These are phyloP conservation scores for Fusarium bactridioides DNA, from an alignment of 2,329 filamentous ascomycete species.

Conservation along the genomic window DNA sequence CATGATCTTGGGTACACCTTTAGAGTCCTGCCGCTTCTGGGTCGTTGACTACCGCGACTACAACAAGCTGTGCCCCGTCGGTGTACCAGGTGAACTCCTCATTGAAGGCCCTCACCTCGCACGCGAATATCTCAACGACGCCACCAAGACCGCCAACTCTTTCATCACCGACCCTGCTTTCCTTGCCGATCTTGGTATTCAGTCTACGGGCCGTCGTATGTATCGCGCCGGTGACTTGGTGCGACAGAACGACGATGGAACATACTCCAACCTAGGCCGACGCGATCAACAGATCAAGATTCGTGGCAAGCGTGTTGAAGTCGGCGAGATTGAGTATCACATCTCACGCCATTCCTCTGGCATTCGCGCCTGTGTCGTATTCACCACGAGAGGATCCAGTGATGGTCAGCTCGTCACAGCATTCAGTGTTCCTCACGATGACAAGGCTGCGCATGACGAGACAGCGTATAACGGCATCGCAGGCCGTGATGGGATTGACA, in stretches of 20 bases:
- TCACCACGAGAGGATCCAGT: neutral
- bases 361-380: neutral
- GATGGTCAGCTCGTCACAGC: neutral
- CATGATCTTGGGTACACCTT: neutral
- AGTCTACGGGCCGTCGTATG: neutral
- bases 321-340: slow-evolving; percentile 1
- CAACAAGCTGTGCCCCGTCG: neutral
- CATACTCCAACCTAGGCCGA: neutral
- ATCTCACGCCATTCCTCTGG: neutral
- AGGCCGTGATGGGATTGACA: neutral
- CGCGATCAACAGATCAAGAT: neutral
- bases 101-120: neutral
- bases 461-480: neutral
- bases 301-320: neutral
- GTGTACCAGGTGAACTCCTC: neutral
- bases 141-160: neutral
- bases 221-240: neutral
- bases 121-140: neutral
- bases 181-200: neutral
- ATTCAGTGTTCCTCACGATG: neutral
- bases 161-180: neutral
- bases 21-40: neutral
- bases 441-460: neutral
- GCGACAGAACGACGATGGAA: neutral
- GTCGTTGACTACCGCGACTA: neutral